Evolutionary conservation across 345 rosid genomes (phyloP).

Genomic region (Gossypium longicalyx): DNA sequence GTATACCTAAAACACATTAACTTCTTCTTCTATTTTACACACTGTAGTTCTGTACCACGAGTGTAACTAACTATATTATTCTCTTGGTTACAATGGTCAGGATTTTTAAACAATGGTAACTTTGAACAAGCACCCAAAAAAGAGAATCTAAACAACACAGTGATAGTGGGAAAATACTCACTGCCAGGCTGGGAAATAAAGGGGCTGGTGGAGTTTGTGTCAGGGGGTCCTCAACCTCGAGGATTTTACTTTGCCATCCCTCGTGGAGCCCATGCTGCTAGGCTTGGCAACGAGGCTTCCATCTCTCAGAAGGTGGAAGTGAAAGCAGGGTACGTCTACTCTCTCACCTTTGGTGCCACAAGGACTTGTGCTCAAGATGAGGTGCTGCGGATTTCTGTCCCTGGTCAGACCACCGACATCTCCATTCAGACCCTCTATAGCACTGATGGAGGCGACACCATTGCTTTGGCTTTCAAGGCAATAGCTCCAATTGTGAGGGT

Average conservation of each 20-base stretch:
- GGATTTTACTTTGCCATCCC: constrained; percentile 67
- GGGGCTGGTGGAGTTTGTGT: constrained; percentile 66
- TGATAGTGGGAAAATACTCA: constrained; percentile 67
- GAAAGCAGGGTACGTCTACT: constrained; percentile 42
- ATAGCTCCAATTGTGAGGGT: constrained; percentile 40
- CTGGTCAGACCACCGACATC: constrained; percentile 50
- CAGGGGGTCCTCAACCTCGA: constrained; percentile 83
- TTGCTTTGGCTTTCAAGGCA: constrained; percentile 69
- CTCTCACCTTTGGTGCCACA: constrained; percentile 75
- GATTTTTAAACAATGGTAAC: constrained; percentile 59
- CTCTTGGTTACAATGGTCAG: constrained; percentile 24
- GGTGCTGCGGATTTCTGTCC: constrained; percentile 46
- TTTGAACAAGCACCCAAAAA: constrained; percentile 60
- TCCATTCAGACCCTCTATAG: constrained; percentile 69
- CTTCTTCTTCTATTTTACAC: background rate
- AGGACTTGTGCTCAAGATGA: constrained; percentile 84
- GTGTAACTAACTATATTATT: background rate
- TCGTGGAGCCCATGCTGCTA: constrained; percentile 71
- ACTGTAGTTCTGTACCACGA: background rate
- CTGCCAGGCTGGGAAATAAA: constrained; percentile 76
- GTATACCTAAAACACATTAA: too few species aligned
- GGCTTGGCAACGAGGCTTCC: constrained; percentile 76
- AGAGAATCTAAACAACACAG: constrained; percentile 55
- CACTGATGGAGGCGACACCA: constrained; percentile 76
- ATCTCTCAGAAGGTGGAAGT: constrained; percentile 53